Evolutionary conservation across 257 asterid species (phyloP).

Genomic region (Solanum piurae): DNA sequence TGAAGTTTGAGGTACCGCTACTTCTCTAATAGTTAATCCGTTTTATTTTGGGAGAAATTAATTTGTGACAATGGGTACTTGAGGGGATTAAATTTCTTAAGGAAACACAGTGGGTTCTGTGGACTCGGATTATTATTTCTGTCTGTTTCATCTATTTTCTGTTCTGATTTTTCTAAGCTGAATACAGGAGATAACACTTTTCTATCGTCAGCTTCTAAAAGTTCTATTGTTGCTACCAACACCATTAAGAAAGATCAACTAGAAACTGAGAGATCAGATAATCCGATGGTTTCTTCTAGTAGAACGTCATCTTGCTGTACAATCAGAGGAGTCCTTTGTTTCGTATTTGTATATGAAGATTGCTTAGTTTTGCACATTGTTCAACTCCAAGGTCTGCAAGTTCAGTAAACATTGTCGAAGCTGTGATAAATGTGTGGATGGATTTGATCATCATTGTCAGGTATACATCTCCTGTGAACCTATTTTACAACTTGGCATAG

Average conservation of each 20-base stretch:
- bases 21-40: too few species aligned
- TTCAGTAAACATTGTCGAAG: slow-evolving; percentile 97
- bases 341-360: slow-evolving; percentile 69
- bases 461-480: slow-evolving; percentile 24
- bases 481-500: not conserved
- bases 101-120: too few species aligned
- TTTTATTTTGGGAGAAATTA: too few species aligned
- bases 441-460: slow-evolving; percentile 97
- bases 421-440: slow-evolving; percentile 97
- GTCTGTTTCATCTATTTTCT: too few species aligned
- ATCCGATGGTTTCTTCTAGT: slow-evolving; percentile 28
- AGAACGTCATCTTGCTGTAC: slow-evolving; percentile 33
- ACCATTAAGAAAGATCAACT: slow-evolving; percentile 54
- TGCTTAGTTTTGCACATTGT: slow-evolving; percentile 91
- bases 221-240: too few species aligned
- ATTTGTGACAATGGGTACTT: too few species aligned
- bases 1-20: too few species aligned
- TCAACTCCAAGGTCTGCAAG: slow-evolving; percentile 87
- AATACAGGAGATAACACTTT: too few species aligned
- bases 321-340: slow-evolving; percentile 58
- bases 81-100: too few species aligned
- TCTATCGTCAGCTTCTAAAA: too few species aligned
- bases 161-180: too few species aligned
- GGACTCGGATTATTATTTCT: too few species aligned
- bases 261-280: slow-evolving; percentile 44